Conservation (phyloP, 352 stramenopile species). For the Phytophthora cactorum region DNA sequence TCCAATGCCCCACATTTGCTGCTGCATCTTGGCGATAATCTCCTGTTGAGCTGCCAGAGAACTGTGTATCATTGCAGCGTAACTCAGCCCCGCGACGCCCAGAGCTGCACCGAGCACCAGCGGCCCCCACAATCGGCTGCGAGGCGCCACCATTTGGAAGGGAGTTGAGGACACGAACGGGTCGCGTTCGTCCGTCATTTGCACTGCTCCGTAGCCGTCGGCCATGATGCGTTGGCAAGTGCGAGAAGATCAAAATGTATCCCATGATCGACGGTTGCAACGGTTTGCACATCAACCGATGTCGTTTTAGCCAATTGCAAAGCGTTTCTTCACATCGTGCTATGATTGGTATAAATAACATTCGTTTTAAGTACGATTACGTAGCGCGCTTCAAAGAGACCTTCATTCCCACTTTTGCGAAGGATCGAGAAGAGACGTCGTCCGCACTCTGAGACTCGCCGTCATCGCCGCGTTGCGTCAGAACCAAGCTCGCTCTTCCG, state of each 20-base stretch:
- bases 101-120: conserved; percentile 42
- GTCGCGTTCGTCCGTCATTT: not conserved
- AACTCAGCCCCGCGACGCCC: conserved; percentile 40
- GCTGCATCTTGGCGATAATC: conserved; percentile 48
- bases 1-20: conserved; percentile 46
- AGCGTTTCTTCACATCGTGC: not conserved
- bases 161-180: not conserved
- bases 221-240: conserved; percentile 15
- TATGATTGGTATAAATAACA: not conserved
- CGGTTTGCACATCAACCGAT: not conserved
- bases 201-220: conserved; percentile 19
- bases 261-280: not conserved
- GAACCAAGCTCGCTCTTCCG: not conserved
- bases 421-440: not conserved
- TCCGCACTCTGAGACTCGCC: not conserved
- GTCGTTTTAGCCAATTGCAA: not conserved
- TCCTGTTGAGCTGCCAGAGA: conserved; percentile 46
- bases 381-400: not conserved
- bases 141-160: no score
- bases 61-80: conserved; percentile 45
- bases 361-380: conserved; percentile 1
- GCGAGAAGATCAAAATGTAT: not conserved
- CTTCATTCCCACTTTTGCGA: not conserved
- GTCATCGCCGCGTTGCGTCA: not conserved
- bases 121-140: no score